phyloP scores from a whole-genome alignment of 805 yeast genomes.

The Zygosaccharomyces bisporus region DNA sequence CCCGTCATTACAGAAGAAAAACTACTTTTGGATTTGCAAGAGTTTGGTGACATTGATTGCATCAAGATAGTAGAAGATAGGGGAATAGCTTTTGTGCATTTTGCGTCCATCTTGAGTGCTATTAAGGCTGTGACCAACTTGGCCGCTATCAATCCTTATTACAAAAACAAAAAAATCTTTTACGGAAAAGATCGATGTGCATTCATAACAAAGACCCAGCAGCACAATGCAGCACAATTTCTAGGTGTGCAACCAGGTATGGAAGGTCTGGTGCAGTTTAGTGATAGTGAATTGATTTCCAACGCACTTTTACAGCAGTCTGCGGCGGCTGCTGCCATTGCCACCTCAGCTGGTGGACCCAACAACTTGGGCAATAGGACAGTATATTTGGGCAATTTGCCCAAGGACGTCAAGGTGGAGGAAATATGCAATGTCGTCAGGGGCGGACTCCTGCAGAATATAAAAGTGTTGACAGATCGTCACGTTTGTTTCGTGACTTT shows the following conservation, averaged over 20 bases:
- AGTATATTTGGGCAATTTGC: constrained; percentile 84
- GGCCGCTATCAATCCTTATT: constrained; percentile 59
- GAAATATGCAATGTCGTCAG: constrained; percentile 95
- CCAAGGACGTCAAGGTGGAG: constrained; percentile 81
- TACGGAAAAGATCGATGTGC: constrained; percentile 96
- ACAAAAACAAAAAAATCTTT: constrained; percentile 72
- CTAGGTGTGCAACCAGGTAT: constrained; percentile 86
- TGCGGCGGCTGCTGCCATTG: constrained; percentile 97
- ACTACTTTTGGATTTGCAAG: constrained; percentile 58
- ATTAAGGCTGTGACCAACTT: constrained; percentile 76
- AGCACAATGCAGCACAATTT: constrained; percentile 94
- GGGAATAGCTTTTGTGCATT: constrained; percentile 88
- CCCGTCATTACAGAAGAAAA: constrained; percentile 51
- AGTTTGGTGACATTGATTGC: constrained; percentile 81
- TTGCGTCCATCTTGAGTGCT: constrained; percentile 81
- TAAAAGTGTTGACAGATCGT: constrained; percentile 74
- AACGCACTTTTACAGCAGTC: constrained; percentile 85
- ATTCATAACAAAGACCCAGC: constrained; percentile 90
- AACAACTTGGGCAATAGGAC: constrained; percentile 90
- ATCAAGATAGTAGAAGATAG: constrained; percentile 75
- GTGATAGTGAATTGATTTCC: constrained; percentile 55
- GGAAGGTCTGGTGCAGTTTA: constrained; percentile 73
- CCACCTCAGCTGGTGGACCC: constrained; percentile 91
- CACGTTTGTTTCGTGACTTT: constrained; percentile 94
- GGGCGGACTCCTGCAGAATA: constrained; percentile 86